These are phyloP conservation scores for Aspergillus brasiliensis DNA, from an alignment of 2,329 filamentous ascomycete genomes.

Conservation along the genomic window DNA sequence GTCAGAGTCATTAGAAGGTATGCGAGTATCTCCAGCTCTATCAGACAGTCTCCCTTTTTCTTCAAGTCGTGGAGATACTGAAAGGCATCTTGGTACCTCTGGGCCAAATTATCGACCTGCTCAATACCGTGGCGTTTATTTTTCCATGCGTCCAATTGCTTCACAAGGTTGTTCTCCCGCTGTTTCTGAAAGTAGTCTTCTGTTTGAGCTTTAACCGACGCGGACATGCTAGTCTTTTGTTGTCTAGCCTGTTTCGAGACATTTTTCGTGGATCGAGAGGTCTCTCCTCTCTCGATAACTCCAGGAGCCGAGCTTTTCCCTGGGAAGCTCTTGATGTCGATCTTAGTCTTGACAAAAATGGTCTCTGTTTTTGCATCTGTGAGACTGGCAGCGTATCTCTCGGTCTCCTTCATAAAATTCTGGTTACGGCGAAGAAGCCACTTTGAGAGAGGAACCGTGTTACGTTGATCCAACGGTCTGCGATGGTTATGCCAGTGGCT, in stretches of 20 bases:
- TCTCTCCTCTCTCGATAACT: not conserved
- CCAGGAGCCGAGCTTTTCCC: too few species aligned
- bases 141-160: constrained; percentile 7
- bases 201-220: not conserved
- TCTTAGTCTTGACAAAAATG: constrained; percentile 1
- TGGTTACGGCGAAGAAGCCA: constrained; percentile 54
- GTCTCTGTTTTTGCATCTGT: constrained; percentile 46
- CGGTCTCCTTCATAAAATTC: constrained; percentile 67
- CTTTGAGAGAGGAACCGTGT: constrained; percentile 12
- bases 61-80: constrained; percentile 4
- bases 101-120: not conserved
- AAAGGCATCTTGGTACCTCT: constrained; percentile 8
- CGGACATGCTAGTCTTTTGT: not conserved
- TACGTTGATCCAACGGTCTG: constrained; percentile 27
- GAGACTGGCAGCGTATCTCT: constrained; percentile 69
- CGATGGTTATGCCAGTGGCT: constrained; percentile 40
- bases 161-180: not conserved
- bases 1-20: constrained; percentile 31
- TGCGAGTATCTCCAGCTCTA: constrained; percentile 49
- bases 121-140: not conserved
- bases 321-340: not conserved
- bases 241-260: not conserved
- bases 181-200: not conserved
- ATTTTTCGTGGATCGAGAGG: not conserved
- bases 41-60: constrained; percentile 28